Base-by-base conservation (phyloP, 768 basidiomycete species). In the Mycena leptocephala region DNA sequence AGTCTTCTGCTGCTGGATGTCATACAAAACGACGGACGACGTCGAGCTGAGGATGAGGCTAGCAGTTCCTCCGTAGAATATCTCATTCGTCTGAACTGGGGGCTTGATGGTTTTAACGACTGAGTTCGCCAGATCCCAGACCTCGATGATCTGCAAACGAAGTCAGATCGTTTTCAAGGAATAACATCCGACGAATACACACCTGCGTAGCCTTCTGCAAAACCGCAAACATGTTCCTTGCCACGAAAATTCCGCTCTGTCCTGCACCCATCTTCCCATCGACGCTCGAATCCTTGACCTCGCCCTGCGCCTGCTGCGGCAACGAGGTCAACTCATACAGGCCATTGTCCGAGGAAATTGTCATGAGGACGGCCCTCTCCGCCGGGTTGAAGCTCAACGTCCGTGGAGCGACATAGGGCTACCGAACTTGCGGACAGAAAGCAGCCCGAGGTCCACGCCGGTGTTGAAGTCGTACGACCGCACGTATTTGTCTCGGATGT, bases 11-110 rank as follows among this genome's bases (percentile, higher is more conserved):
- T 99, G 98, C 84, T 99, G 98, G 70, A 99, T 98, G 81, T 99
- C n/a, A n/a, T n/a, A n/a, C n/a, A n/a, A n/a, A n/a, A n/a, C n/a
- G n/a, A n/a, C n/a, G n/a, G n/a, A n/a, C 98, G 79, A 90, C 10
- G 96, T 90, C 0, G 97, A 95, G 83, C 96, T 95, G 73, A 99
- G 90, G 66, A 99, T 93, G 39, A 99, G 90, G 80, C 95, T 95
- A 3, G 97, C 97, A 2, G 98, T 99, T 58, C 98, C 98, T 66
- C 98, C 98, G 76, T 98, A 99, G 87, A 99, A 99, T 80, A 99
- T 96, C 81, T 99, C 98, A 83, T 95, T 99, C 26, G 97, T 97
- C 83, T n/a, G n/a, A n/a, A n/a, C 82, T 99, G 92, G 98, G 1
- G 96, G 93, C 85, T 98, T 98, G 89, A 99, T 95, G 32, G 93